Percentiles rank a stretch among this genome's conserved stretches.
Evolutionary conservation across 192 early-diverging fungal genomes (phyloP).

Genomic region (Lobosporangium transversale): DNA sequence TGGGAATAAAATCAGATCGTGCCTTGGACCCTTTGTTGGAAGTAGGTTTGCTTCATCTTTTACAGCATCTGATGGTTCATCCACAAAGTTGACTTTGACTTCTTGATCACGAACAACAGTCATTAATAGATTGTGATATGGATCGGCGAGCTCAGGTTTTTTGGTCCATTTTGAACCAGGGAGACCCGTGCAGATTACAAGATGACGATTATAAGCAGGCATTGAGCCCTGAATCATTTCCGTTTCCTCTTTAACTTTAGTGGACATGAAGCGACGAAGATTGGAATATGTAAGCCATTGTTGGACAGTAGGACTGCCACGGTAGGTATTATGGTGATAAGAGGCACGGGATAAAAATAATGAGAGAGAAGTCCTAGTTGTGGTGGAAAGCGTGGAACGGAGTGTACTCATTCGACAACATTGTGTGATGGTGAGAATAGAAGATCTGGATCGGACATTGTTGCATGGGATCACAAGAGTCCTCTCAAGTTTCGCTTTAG

Average conservation of each 20-base stretch:
- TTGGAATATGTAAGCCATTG: no score
- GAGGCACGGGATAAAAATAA: no score
- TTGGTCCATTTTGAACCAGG: conserved; percentile 27
- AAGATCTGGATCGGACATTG: background rate
- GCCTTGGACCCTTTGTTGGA: conserved; percentile 32
- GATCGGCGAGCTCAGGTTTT: conserved; percentile 41
- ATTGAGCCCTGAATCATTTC: conserved; percentile 46
- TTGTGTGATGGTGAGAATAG: conserved; percentile 5
- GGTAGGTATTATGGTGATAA: no score
- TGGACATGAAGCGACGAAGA: conserved; percentile 1
- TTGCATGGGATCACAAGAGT: background rate
- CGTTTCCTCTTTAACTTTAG: conserved; percentile 6
- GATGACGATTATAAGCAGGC: conserved; percentile 35
- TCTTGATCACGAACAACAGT: conserved; percentile 39
- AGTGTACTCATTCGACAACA: background rate
- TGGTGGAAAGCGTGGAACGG: no score
- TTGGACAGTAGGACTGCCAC: no score
- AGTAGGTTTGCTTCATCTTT: background rate
- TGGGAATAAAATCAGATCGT: conserved; percentile 45
- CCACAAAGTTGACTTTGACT: conserved; percentile 39
- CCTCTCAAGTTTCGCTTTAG: background rate
- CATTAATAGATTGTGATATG: conserved; percentile 31
- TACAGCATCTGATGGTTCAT: conserved; percentile 1
- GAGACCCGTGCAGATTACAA: conserved; percentile 42
- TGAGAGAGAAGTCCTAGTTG: no score